Evolutionary conservation across 2,329 filamentous ascomycete species (phyloP).

Genomic region (Dactylellina parvicollis): DNA sequence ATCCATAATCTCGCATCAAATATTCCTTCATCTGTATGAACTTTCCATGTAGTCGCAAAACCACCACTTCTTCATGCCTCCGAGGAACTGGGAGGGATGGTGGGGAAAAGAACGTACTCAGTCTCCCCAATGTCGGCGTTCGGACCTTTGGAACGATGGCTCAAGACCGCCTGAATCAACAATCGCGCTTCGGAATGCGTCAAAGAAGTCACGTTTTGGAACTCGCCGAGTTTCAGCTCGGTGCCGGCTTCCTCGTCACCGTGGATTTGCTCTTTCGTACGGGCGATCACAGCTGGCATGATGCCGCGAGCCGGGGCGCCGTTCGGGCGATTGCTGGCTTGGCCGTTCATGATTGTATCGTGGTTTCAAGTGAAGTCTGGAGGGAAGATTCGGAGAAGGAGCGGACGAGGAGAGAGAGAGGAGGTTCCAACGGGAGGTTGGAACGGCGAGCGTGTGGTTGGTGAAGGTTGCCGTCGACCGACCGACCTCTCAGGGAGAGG

Average conservation of each 20-base stretch:
- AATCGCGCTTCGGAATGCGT: constrained; percentile 91
- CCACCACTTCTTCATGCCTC: neutral
- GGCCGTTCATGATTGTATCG: constrained; percentile 35
- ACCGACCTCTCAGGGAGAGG: constrained; percentile 27
- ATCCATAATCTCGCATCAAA: too few relatives aligned
- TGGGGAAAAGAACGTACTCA: constrained; percentile 69
- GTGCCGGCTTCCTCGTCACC: constrained; percentile 88
- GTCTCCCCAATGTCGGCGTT: constrained; percentile 82
- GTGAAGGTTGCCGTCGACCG: constrained; percentile 6
- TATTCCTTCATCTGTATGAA: neutral
- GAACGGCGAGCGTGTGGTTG: neutral
- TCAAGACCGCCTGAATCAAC: constrained; percentile 87
- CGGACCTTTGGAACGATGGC: constrained; percentile 79
- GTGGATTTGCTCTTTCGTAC: constrained; percentile 73
- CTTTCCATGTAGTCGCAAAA: neutral
- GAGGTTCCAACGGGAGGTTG: constrained; percentile 29
- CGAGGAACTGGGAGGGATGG: neutral
- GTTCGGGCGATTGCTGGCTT: constrained; percentile 38
- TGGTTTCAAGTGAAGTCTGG: neutral
- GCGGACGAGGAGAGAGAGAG: neutral
- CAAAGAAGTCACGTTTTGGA: constrained; percentile 88
- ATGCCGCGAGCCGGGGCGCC: constrained; percentile 9
- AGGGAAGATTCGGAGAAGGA: neutral
- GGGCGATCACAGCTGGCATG: constrained; percentile 66
- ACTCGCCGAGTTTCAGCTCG: constrained; percentile 88